Evolutionary conservation across 305 asterid species (phyloP).

Genomic region (Rubia tinctorum): DNA sequence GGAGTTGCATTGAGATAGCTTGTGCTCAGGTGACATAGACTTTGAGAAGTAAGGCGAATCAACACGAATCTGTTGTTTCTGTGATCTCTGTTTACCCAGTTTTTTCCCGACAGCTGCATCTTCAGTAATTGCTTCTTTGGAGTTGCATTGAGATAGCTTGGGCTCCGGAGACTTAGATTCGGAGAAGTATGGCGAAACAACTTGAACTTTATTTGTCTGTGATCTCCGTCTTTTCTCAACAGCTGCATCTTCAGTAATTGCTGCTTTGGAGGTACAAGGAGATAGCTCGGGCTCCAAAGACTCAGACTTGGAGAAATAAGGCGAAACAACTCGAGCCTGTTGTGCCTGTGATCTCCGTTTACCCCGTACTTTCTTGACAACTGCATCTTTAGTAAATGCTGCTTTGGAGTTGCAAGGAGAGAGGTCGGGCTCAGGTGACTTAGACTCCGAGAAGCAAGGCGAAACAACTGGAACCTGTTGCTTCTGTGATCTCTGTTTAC

Average conservation of each 20-base stretch:
- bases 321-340: too few relatives aligned
- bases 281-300: too few relatives aligned
- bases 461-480: slow-evolving; percentile 25
- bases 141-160: background rate
- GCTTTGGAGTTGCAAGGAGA: too few relatives aligned
- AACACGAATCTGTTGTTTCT: slow-evolving; percentile 18
- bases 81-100: slow-evolving; percentile 8
- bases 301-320: too few relatives aligned
- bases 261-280: background rate
- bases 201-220: slow-evolving; percentile 15
- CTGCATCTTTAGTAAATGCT: too few relatives aligned
- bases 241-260: background rate
- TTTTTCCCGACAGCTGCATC: slow-evolving; percentile 6
- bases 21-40: background rate
- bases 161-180: background rate
- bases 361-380: too few relatives aligned
- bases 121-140: slow-evolving; percentile 5
- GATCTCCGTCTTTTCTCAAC: slow-evolving; percentile 1
- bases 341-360: too few relatives aligned
- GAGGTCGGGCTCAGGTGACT: too few relatives aligned
- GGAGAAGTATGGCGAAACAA: slow-evolving; percentile 24
- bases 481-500: slow-evolving; percentile 1
- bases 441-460: too few relatives aligned
- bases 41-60: slow-evolving; percentile 27
- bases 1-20: background rate